Conservation (phyloP, 768 basidiomycete genomes). For the Neoboletus subvelutipes region DNA sequence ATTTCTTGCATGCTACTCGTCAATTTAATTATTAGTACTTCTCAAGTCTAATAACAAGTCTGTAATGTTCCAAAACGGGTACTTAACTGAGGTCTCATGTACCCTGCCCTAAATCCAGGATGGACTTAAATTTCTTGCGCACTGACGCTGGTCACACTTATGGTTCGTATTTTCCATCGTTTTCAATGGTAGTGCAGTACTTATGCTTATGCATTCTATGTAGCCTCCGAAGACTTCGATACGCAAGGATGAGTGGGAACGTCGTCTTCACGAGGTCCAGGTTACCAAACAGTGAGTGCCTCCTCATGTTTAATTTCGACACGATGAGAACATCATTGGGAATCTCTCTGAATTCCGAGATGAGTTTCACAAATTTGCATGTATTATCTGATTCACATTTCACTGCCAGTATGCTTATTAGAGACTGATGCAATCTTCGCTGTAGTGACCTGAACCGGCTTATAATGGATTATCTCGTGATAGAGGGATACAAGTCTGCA, state of each 20-base stretch:
- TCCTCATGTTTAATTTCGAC: constrained; percentile 12
- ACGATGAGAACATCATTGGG: constrained; percentile 85
- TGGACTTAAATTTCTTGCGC: constrained; percentile 34
- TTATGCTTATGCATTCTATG: constrained; percentile 7
- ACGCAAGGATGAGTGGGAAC: constrained; percentile 85
- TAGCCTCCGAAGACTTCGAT: constrained; percentile 58
- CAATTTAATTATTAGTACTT: too few relatives aligned
- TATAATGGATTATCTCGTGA: constrained; percentile 96
- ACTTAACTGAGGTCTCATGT: background rate
- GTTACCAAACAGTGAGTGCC: constrained; percentile 86
- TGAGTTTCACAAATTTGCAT: constrained; percentile 71
- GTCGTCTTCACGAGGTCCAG: constrained; percentile 75
- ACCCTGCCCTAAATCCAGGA: constrained; percentile 41
- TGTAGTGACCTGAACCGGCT: constrained; percentile 89
- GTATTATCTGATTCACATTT: constrained; percentile 75
- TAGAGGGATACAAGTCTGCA: constrained; percentile 95
- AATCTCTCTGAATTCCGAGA: constrained; percentile 96
- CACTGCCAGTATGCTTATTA: constrained; percentile 23
- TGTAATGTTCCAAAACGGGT: constrained; percentile 9
- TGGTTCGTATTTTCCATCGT: constrained; percentile 29
- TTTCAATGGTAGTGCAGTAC: background rate
- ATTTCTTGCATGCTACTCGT: background rate
- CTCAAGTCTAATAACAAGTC: background rate
- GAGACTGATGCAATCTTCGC: constrained; percentile 22
- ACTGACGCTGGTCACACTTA: constrained; percentile 21